These are phyloP conservation scores for Colletotrichum sp. DNA, from an alignment of 2,329 filamentous ascomycete genomes.

Conservation along the genomic window DNA sequence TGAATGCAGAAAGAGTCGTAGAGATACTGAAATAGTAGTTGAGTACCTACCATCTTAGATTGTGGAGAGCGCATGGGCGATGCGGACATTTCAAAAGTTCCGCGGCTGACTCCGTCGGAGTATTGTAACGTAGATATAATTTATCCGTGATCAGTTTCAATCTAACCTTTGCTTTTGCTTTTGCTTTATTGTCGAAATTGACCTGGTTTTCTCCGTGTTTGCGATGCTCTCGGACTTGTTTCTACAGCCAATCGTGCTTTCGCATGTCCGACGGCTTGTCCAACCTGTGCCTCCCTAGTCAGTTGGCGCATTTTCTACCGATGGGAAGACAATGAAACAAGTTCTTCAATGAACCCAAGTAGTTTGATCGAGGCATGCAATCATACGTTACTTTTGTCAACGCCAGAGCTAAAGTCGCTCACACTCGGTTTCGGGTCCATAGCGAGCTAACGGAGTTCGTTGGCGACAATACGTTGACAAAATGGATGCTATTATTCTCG, in stretches of 20 bases:
- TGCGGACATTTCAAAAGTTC: neutral
- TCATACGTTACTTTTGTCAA: neutral
- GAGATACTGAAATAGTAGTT: neutral
- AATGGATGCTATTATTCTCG: neutral
- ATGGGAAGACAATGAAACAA: accelerated
- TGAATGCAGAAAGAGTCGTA: neutral
- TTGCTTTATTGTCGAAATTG: accelerated
- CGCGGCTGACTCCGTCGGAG: neutral
- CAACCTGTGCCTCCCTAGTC: accelerated
- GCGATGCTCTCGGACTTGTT: neutral
- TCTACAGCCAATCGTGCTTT: neutral
- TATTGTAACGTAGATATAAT: neutral
- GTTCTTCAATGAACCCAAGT: accelerated
- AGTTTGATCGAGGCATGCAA: neutral
- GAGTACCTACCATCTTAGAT: neutral
- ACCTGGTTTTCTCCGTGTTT: neutral
- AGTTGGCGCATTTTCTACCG: neutral
- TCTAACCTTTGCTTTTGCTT: neutral
- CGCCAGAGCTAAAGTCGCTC: neutral
- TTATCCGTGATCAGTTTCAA: neutral
- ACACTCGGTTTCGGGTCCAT: neutral
- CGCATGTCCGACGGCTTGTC: accelerated
- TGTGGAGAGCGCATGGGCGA: neutral
- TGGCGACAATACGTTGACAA: accelerated
- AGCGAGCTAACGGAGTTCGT: neutral